phyloP scores from a whole-genome alignment of 805 yeast genomes.

The Spathaspora girioi region DNA sequence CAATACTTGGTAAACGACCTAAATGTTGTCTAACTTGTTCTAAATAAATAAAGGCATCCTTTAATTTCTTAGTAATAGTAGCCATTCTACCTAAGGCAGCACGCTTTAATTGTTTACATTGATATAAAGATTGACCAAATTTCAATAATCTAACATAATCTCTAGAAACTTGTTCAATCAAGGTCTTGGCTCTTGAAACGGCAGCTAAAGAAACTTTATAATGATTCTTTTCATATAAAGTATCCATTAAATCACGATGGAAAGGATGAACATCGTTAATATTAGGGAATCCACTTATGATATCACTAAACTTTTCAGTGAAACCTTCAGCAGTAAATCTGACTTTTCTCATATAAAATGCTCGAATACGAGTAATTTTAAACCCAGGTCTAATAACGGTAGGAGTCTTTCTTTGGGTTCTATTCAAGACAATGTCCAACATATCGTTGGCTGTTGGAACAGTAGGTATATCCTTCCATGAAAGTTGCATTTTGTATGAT shows the following conservation, averaged over 20 bases:
- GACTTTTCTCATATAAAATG: conserved; percentile 98
- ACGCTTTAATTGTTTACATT: conserved; percentile 96
- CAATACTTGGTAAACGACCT: conserved; percentile 96
- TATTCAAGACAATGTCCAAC: conserved; percentile 92
- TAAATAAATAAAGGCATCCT: conserved; percentile 87
- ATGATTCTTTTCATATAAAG: conserved; percentile 96
- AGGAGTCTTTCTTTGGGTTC: conserved; percentile 98
- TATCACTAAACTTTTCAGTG: conserved; percentile 83
- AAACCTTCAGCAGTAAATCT: conserved; percentile 96
- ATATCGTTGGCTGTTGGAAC: conserved; percentile 90
- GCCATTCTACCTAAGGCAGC: conserved; percentile 99
- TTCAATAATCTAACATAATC: conserved; percentile 92
- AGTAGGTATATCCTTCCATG: conserved; percentile 98
- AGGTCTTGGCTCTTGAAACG: conserved; percentile 85
- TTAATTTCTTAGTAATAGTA: conserved; percentile 89
- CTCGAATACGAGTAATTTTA: conserved; percentile 91
- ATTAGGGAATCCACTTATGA: conserved; percentile 88
- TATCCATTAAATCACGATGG: conserved; percentile 97
- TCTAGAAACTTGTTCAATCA: conserved; percentile 93
- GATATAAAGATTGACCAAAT: conserved; percentile 96
- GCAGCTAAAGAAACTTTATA: conserved; percentile 96
- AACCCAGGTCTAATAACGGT: conserved; percentile 98
- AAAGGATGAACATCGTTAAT: conserved; percentile 97
- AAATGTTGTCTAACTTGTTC: conserved; percentile 99
- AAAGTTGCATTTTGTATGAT: conserved; percentile 72